Evolutionary conservation across 176 grass and related monocot genomes (phyloP).

Genomic region (Tillandsia leiboldiana): DNA sequence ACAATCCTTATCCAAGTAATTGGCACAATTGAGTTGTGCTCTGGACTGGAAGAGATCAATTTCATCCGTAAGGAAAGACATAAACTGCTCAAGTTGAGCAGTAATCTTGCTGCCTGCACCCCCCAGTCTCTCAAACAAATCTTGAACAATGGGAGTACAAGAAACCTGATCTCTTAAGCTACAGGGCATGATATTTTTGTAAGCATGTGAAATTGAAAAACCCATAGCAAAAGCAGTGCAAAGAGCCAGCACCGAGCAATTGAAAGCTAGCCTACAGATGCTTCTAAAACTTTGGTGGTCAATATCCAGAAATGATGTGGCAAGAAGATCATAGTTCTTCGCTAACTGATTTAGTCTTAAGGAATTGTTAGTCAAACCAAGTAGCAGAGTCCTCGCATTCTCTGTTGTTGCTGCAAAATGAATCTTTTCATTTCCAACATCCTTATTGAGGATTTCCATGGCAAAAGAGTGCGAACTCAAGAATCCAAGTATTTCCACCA

Average conservation of each 20-base stretch:
- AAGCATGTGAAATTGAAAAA: conserved; percentile 25
- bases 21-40: conserved; percentile 24
- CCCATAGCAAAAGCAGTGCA: conserved; percentile 47
- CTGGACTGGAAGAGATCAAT: conserved; percentile 21
- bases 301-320: conserved; percentile 61
- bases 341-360: conserved; percentile 45
- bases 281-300: conserved; percentile 38
- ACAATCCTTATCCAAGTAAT: conserved; percentile 27
- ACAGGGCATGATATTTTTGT: conserved; percentile 8
- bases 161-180: conserved; percentile 30
- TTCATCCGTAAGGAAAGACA: conserved; percentile 27
- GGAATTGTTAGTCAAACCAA: conserved; percentile 47
- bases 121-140: conserved; percentile 51
- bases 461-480: conserved; percentile 23
- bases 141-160: conserved; percentile 35
- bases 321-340: conserved; percentile 72
- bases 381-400: conserved; percentile 18
- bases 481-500: conserved; percentile 44
- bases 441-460: not conserved
- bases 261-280: conserved; percentile 54
- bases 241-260: conserved; percentile 70
- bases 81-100: conserved; percentile 33
- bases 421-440: conserved; percentile 16
- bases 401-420: conserved; percentile 19
- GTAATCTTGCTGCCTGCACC: conserved; percentile 25